Percentiles rank a stretch among this genome's conserved stretches.
These are phyloP conservation scores for Puccinia horiana DNA, from an alignment of 1,284 basidiomycete species.

Conservation along the genomic window DNA sequence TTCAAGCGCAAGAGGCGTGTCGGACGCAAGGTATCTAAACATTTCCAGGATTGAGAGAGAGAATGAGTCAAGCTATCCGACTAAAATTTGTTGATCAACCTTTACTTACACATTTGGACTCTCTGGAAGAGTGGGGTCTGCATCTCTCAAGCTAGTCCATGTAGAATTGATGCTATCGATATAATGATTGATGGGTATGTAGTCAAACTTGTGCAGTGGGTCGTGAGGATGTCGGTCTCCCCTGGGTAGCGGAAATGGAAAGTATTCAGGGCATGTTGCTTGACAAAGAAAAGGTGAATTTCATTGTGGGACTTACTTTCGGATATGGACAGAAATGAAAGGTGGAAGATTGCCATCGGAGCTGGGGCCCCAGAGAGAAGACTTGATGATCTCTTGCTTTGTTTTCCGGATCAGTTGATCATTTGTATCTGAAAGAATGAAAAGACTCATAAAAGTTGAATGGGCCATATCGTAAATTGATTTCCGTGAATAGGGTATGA, in stretches of 20 bases:
- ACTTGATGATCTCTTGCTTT: constrained; percentile 35
- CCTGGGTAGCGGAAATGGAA: background rate
- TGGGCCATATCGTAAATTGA: constrained; percentile 43
- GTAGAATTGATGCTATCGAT: constrained; percentile 44
- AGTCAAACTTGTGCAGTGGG: constrained; percentile 39
- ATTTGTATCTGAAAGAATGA: constrained; percentile 17
- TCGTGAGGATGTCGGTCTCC: constrained; percentile 48
- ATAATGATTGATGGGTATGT: constrained; percentile 38
- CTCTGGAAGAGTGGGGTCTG: constrained; percentile 27
- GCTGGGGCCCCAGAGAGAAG: constrained; percentile 21
- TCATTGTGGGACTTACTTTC: constrained; percentile 33
- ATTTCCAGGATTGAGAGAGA: background rate
- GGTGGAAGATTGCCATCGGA: constrained; percentile 22
- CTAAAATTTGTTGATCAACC: background rate
- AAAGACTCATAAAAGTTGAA: constrained; percentile 11
- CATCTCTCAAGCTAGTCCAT: constrained; percentile 20
- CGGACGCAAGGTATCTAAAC: constrained; percentile 42
- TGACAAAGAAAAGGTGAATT: background rate
- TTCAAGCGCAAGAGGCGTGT: constrained; percentile 38
- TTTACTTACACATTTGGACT: constrained; percentile 41
- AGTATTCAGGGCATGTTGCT: background rate
- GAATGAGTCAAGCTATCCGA: background rate
- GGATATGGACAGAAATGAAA: constrained; percentile 46
- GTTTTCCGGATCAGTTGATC: constrained; percentile 30
- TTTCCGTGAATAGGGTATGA: constrained; percentile 36